Evolutionary conservation across 106 monocot species (phyloP), one percentile per base, ranked within the genome.

Genomic region (Apostasia shenzhenica): DNA sequence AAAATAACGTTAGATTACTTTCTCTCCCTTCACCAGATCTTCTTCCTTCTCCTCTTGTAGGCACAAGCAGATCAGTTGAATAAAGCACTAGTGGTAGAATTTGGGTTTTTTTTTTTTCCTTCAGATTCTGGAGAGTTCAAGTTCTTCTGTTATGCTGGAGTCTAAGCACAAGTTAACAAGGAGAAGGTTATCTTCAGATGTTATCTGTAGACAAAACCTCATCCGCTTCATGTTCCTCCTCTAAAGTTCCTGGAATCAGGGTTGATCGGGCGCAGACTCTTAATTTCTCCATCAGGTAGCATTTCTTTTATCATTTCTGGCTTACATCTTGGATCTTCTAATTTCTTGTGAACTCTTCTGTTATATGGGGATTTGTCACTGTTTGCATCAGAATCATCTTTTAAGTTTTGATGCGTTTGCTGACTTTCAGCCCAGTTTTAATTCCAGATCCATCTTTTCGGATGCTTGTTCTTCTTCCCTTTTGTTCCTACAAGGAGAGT

Each of bases 221-320:
- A 79, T 81, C 69, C 26, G 67, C 80, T 55, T 67, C 84, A 58
- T 80, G 80, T 78, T 82, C 71, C 47, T 73, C 65, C 50, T 51
- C 54, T 65, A 78, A 79, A 40, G 26, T 47, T 70, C n/a, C 63
- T 51, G 50, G 8, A 8, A 4, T 50, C 8, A 8, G 50, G 8
- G 68, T 67, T 80, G 77, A 82, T 57, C 14, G 37, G 57, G 37
- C 57, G 37, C 26, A 50, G 50, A 50, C 38, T 48, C 68, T 83
- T 70, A 77, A 81, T 67, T 90, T 90, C 86, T 90, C 86, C 48
- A 90, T 90, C 68, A 85, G 90, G 90, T 90, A 72, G 65, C 11
- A 45, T 65, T 46, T 65, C 46, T 12, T 14, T 47, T 8, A 70
- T 56, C 48, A 47, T 59, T 71, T 48, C 2, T 4, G 37, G 48